Evolutionary conservation across 129 eudicot species (phyloP), one percentile per base, ranked within the genome.

Genomic region (Dittrichia graveolens): DNA sequence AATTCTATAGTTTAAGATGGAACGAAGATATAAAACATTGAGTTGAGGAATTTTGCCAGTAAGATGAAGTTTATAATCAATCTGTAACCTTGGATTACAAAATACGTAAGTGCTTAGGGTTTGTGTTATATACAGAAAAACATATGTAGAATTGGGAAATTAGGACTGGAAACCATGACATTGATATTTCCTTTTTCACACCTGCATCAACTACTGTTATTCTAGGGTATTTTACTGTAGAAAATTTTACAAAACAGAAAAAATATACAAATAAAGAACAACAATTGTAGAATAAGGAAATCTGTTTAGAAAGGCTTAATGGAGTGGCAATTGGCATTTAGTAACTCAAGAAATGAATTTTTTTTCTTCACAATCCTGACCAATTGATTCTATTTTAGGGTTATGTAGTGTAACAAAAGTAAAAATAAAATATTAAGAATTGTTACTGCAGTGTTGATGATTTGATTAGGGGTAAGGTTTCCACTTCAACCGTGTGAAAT

Each of bases 361-460:
- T 47, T 12, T 3, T 60, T 37, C 6, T 64, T 13, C 18, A 64
- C 39, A 31, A 24, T 52, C 8, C 8, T 8, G 44, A 47, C 5
- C 56, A 53, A 45, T 12, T 60, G 46, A n/a, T 14, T 35, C 31
- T 12, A 12, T 67, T 4, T 48, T 41, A 19, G 65, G 34, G 8
- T 18, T 42, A 56, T 3, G 5, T 55, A 43, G 42, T 38, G 43
- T 38, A 42, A 34, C 38, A 14, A 24, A 7, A 19, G 37, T 61
- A 56, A 38, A 9, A 1, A 14, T 34, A 31, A 34, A 24, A 5
- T 3, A 34, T 24, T 8, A 34, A 34, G 31, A 37, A 9, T 48
- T 47, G 49, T 14, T 49, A n/a, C 38, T 69, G 61, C 39, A 34
- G 54, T 67, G 67, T 12, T 76, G 62, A 69, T 19, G 12, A 24